Evolutionary conservation across 2,329 filamentous ascomycete genomes (phyloP).

Genomic region (Penicillium sp.): DNA sequence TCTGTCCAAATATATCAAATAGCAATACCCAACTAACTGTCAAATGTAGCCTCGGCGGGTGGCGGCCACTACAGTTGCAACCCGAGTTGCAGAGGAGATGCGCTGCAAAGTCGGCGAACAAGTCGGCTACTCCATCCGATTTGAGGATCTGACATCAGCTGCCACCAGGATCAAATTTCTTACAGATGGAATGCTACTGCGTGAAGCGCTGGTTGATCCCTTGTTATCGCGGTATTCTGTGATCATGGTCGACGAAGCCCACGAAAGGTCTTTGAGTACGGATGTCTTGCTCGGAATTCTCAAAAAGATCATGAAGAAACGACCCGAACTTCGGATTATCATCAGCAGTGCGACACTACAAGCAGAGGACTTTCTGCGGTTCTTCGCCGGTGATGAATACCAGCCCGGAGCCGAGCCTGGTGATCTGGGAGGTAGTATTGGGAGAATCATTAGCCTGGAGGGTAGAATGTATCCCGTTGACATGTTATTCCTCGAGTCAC

Average conservation of each 20-base stretch:
- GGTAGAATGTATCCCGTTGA: constrained; percentile 87
- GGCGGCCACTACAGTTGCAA: constrained; percentile 83
- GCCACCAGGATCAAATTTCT: constrained; percentile 89
- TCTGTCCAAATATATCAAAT: background rate
- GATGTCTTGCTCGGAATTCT: constrained; percentile 84
- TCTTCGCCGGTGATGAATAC: constrained; percentile 59
- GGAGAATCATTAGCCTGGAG: constrained; percentile 75
- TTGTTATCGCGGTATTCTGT: constrained; percentile 86
- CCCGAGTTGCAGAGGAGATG: constrained; percentile 84
- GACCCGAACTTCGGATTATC: constrained; percentile 78
- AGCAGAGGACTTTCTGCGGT: constrained; percentile 76
- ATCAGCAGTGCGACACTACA: constrained; percentile 92
- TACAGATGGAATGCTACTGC: constrained; percentile 84
- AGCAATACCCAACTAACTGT: background rate
- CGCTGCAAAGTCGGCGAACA: constrained; percentile 82
- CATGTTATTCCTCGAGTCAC: constrained; percentile 70
- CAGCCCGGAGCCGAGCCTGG: constrained; percentile 32
- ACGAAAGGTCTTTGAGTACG: constrained; percentile 87
- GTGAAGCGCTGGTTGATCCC: constrained; percentile 90
- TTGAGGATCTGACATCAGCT: constrained; percentile 86
- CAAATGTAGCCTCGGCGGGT: constrained; percentile 70
- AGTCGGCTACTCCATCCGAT: constrained; percentile 84
- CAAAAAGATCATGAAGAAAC: constrained; percentile 79
- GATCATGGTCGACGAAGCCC: constrained; percentile 96
- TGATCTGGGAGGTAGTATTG: constrained; percentile 42